These are phyloP conservation scores for Spergularia azorica DNA, from an alignment of 179 eudicot species.

Conservation along the genomic window DNA sequence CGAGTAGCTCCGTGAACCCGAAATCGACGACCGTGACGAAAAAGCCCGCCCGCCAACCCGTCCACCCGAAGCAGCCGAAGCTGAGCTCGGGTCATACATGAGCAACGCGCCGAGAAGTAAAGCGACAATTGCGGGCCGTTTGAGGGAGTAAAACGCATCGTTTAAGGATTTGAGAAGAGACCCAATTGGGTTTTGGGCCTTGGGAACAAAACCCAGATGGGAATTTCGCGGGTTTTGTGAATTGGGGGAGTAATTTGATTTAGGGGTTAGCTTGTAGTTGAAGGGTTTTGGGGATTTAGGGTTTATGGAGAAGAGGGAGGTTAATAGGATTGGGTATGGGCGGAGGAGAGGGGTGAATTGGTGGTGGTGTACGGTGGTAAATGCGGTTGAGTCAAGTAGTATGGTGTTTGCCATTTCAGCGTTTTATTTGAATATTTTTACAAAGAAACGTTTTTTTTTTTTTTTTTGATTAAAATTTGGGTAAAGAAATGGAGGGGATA, in stretches of 20 bases:
- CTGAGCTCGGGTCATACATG: slow-evolving; percentile 61
- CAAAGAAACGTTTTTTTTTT: too few species aligned
- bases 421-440: too few species aligned
- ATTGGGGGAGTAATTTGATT: slow-evolving; percentile 31
- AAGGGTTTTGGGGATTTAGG: slow-evolving; percentile 33
- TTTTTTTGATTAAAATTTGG: too few species aligned
- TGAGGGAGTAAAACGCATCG: slow-evolving; percentile 43
- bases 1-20: slow-evolving; percentile 51
- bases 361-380: slow-evolving; percentile 12
- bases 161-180: slow-evolving; percentile 29
- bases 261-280: slow-evolving; percentile 36
- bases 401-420: slow-evolving; percentile 49
- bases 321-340: slow-evolving; percentile 30
- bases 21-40: slow-evolving; percentile 46
- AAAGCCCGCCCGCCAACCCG: slow-evolving; percentile 70
- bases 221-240: slow-evolving; percentile 1
- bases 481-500: too few species aligned
- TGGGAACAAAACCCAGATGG: slow-evolving; percentile 20
- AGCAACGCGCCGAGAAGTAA: slow-evolving; percentile 60
- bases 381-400: slow-evolving; percentile 41
- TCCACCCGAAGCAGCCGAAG: slow-evolving; percentile 90
- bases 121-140: slow-evolving; percentile 60
- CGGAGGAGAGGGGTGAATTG: slow-evolving; percentile 44
- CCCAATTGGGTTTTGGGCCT: slow-evolving; percentile 31
- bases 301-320: slow-evolving; percentile 21